Base-by-base conservation (phyloP, 2,329 filamentous ascomycete species). In the Rhytidhysteron rufulum region DNA sequence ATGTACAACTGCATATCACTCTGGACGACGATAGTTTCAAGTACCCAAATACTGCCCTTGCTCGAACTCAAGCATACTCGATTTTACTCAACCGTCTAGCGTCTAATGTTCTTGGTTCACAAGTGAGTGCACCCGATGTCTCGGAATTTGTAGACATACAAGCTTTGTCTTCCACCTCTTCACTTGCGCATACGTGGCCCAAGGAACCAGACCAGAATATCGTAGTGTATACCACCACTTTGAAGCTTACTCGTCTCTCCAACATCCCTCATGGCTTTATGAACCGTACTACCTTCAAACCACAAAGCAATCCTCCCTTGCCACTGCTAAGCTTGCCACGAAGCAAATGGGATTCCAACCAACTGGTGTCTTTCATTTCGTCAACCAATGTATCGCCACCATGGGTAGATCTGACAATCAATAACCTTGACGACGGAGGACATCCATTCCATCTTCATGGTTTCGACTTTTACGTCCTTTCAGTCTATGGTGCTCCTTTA, bases 361-460 rank as follows among this genome's bases (percentile, higher is more conserved):
- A 74, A 34, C 57, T 74, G 61, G 5, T 56, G 61, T 40, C 57
- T 50, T 5, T 61, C 53, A n/a, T 62, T 51, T 5, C 43, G 45
- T 21, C 44, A 37, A 40, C 43, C 11, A 17, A 39, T 17, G 17
- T 27, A 16, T 31, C 30, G 11, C 48, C 52, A 22, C 16, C 42
- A 16, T 76, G 73, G 71, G 56, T 74, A 1, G 72, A 75, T 44
- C 47, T 75, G 1, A 60, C 74, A 3, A 55, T 75, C 34, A 76
- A 77, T 45, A 76, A 76, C 40, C 56, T 74, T 13, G 73, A 76
- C 41, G 72, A 75, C 30, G 69, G 68, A 5, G 57, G 63, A 0
- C 73, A 76, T 48, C 73, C 73, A 0, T 75, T 75, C 42, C 73
- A 76, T 48, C 43, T 76, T 31, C 48, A 64, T 33, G 53, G 63